phyloP scores from a whole-genome alignment of 2,329 filamentous ascomycete species.

The Neophaeococcomyces mojaviensis region DNA sequence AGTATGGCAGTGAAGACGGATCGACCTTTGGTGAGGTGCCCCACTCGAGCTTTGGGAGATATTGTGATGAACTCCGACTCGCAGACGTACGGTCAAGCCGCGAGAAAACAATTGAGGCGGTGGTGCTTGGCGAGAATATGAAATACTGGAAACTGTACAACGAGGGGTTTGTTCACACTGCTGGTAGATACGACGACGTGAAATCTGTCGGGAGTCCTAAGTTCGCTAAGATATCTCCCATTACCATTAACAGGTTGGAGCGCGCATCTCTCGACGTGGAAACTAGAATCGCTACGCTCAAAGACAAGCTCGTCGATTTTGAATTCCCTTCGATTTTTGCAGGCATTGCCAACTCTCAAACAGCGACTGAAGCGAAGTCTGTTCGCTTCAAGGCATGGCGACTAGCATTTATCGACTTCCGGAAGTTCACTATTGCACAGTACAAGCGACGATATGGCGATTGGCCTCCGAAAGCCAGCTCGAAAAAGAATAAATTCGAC shows the following conservation, averaged over 20 bases:
- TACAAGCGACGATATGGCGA: slow-evolving; percentile 62
- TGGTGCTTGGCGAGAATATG: slow-evolving; percentile 85
- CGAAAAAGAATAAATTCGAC: slow-evolving; percentile 83
- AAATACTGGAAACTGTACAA: slow-evolving; percentile 75
- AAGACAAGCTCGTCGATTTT: slow-evolving; percentile 71
- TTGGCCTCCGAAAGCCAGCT: slow-evolving; percentile 85
- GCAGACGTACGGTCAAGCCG: slow-evolving; percentile 73
- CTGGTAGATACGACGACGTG: slow-evolving; percentile 71
- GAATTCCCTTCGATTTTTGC: slow-evolving; percentile 87
- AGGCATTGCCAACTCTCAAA: slow-evolving; percentile 78
- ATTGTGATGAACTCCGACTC: slow-evolving; percentile 67
- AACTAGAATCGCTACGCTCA: slow-evolving; percentile 62
- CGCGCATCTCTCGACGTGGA: slow-evolving; percentile 73
- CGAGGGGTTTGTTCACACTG: slow-evolving; percentile 84
- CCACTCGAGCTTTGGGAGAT: slow-evolving; percentile 45
- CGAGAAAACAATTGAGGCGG: slow-evolving; percentile 81
- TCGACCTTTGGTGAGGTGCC: slow-evolving; percentile 58
- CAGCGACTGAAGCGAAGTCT: slow-evolving; percentile 64
- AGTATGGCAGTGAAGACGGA: slow-evolving; percentile 55
- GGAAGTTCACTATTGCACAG: slow-evolving; percentile 63
- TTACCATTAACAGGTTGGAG: slow-evolving; percentile 72
- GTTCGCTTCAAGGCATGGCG: slow-evolving; percentile 83
- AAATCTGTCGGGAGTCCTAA: slow-evolving; percentile 62
- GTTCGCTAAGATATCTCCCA: slow-evolving; percentile 60
- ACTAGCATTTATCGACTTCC: slow-evolving; percentile 63